phyloP scores from a whole-genome alignment of 2,329 filamentous ascomycete genomes.

The Tolypocladium pustulatum region DNA sequence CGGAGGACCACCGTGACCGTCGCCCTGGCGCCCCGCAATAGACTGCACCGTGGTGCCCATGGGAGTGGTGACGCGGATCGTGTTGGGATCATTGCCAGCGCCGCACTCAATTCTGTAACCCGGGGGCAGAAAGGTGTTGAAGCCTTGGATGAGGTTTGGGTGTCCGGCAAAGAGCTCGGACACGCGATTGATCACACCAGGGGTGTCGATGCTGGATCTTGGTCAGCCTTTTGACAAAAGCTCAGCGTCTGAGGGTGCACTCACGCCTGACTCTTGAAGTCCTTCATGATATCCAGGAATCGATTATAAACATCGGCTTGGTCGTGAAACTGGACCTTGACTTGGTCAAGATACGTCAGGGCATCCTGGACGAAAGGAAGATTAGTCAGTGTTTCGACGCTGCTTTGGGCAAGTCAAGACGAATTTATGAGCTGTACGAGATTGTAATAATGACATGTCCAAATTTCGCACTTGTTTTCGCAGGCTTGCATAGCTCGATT shows the following conservation, averaged over 20 bases:
- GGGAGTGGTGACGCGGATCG: slow-evolving; percentile 91
- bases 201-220: slow-evolving; percentile 70
- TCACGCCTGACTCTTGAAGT: slow-evolving; percentile 95
- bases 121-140: slow-evolving; percentile 93
- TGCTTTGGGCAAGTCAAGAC: not conserved
- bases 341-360: slow-evolving; percentile 92
- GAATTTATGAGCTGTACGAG: slow-evolving; percentile 11
- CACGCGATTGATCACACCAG: slow-evolving; percentile 92
- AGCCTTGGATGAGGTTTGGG: slow-evolving; percentile 90
- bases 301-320: slow-evolving; percentile 96
- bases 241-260: slow-evolving; percentile 20
- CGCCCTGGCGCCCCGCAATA: slow-evolving; percentile 51
- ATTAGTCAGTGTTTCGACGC: slow-evolving; percentile 2
- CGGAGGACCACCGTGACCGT: slow-evolving; percentile 27
- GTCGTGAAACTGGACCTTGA: slow-evolving; percentile 95
- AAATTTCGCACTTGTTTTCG: slow-evolving; percentile 7
- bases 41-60: slow-evolving; percentile 95
- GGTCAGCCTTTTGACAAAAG: not conserved
- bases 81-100: slow-evolving; percentile 85
- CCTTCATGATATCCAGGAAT: slow-evolving; percentile 98
- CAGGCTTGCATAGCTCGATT: not conserved
- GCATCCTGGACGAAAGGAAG: slow-evolving; percentile 41
- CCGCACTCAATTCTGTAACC: slow-evolving; percentile 97
- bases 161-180: slow-evolving; percentile 94
- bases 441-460: slow-evolving; percentile 12